Percentiles rank a stretch among this genome's conserved stretches.
Evolutionary conservation across 192 early-diverging fungal species (phyloP).

Genomic region (Borealophlyctis nickersoniae): DNA sequence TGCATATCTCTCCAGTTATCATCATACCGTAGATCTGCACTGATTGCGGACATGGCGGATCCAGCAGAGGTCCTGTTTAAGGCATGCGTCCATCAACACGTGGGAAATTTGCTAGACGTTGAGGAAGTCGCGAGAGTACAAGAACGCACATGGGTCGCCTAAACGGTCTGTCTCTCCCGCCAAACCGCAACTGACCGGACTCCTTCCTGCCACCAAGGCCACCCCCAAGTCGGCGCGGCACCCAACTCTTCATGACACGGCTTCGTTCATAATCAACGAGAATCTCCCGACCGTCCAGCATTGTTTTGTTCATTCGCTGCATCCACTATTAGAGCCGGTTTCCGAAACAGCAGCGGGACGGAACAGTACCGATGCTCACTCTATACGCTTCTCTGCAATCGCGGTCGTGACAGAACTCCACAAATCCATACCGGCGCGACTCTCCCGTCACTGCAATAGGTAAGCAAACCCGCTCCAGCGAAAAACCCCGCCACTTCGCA

Average conservation of each 20-base stretch:
- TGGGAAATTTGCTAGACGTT: too few relatives aligned
- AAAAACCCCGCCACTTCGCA: background rate
- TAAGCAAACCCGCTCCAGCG: background rate
- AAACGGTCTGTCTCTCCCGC: background rate
- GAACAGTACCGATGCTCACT: background rate
- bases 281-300: slow-evolving; percentile 65
- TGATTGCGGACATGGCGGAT: too few relatives aligned
- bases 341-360: background rate
- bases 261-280: slow-evolving; percentile 95
- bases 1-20: too few relatives aligned
- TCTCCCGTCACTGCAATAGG: background rate
- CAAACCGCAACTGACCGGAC: background rate
- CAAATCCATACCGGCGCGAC: background rate
- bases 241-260: slow-evolving; percentile 93
- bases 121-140: too few relatives aligned
- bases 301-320: background rate
- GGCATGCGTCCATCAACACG: too few relatives aligned
- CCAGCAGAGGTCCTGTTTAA: too few relatives aligned
- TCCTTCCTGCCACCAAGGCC: slow-evolving; percentile 63
- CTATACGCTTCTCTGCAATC: background rate
- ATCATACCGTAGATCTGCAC: too few relatives aligned
- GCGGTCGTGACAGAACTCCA: background rate
- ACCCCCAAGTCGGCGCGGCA: slow-evolving; percentile 76
- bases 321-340: background rate
- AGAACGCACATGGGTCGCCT: background rate